A percentile compares a stretch with the other conserved stretches of the same genome.
phyloP scores from a whole-genome alignment of 2,329 filamentous ascomycete genomes.

The Rhynchosporium graminicola region DNA sequence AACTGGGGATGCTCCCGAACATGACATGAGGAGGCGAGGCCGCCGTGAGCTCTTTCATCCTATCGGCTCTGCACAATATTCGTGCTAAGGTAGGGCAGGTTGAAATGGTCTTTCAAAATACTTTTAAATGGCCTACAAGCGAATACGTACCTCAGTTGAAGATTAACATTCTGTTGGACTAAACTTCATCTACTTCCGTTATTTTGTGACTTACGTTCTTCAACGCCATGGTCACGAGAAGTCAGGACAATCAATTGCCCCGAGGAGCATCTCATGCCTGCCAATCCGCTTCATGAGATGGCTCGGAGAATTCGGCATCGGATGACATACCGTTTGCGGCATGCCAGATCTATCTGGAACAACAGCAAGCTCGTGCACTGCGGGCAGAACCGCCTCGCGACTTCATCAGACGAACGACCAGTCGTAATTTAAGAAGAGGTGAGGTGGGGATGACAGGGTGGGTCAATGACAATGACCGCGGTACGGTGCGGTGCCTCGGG shows the following conservation, averaged over 20 bases:
- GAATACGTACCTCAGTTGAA: slow-evolving; percentile 10
- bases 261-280: slow-evolving; percentile 4
- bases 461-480: too few species aligned
- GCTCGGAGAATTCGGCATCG: neutral
- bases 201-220: neutral
- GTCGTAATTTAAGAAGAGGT: neutral
- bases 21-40: slow-evolving; percentile 6
- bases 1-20: slow-evolving; percentile 22
- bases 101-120: slow-evolving; percentile 14
- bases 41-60: slow-evolving; percentile 2
- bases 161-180: neutral
- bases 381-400: slow-evolving; percentile 13
- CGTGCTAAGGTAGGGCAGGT: slow-evolving; percentile 19
- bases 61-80: slow-evolving; percentile 4
- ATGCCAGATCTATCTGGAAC: slow-evolving; percentile 10
- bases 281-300: neutral
- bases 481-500: slow-evolving; percentile 10
- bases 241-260: neutral
- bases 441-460: neutral
- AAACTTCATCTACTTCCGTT: neutral
- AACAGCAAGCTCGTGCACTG: slow-evolving; percentile 6
- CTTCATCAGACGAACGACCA: neutral
- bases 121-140: slow-evolving; percentile 15
- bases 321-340: neutral
- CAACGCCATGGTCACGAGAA: neutral